phyloP scores from a whole-genome alignment of 1,284 basidiomycete genomes.

The Hymenochaete sp. region DNA sequence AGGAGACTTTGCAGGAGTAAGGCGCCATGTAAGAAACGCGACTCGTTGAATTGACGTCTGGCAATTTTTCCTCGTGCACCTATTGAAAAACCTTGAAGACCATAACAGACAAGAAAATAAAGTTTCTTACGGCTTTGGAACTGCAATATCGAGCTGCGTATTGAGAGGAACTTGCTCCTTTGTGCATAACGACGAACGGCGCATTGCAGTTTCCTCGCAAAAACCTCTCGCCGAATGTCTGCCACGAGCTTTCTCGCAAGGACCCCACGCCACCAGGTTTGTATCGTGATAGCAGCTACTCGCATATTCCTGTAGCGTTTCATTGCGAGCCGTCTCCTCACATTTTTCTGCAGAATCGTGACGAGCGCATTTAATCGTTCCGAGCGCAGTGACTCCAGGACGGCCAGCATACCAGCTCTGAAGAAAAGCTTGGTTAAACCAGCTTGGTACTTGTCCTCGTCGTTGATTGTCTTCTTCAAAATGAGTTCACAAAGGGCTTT shows the following conservation, averaged over 20 bases:
- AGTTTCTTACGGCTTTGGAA: conserved; percentile 77
- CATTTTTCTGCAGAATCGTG: conserved; percentile 96
- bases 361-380: conserved; percentile 85
- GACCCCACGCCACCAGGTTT: conserved; percentile 90
- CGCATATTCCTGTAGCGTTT: conserved; percentile 75
- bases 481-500: conserved; percentile 80
- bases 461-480: conserved; percentile 79
- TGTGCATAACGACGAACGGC: conserved; percentile 68
- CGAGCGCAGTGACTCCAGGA: conserved; percentile 85
- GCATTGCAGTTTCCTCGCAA: conserved; percentile 74
- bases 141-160: conserved; percentile 56
- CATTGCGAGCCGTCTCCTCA: conserved; percentile 77
- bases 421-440: conserved; percentile 99
- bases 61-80: conserved; percentile 78
- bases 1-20: conserved; percentile 76
- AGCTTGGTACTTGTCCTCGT: conserved; percentile 94
- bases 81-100: conserved; percentile 27
- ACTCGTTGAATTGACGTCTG: conserved; percentile 55
- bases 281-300: conserved; percentile 72
- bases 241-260: conserved; percentile 69
- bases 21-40: conserved; percentile 60
- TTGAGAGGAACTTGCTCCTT: conserved; percentile 59
- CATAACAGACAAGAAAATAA: conserved; percentile 7
- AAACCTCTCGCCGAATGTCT: conserved; percentile 62
- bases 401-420: conserved; percentile 98